Conservation (phyloP, 2,329 filamentous ascomycete genomes). For the Apiospora phragmitis region DNA sequence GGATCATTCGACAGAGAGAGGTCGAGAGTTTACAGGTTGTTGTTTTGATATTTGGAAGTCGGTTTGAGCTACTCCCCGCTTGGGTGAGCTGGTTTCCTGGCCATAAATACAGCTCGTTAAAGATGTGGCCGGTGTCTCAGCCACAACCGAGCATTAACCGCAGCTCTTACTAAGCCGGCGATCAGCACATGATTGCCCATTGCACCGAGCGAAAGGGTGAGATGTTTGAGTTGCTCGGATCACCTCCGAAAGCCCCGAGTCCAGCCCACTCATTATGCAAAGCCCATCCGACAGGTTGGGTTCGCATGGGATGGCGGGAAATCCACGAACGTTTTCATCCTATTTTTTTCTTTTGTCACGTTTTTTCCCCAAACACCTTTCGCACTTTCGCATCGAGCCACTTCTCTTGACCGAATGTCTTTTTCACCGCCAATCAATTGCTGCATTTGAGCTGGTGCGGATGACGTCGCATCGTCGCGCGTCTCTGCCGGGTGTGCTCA, state of each 20-base stretch:
- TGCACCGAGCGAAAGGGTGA: background rate
- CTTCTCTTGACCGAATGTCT: background rate
- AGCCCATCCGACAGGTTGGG: background rate
- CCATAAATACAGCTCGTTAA: background rate
- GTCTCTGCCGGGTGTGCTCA: background rate
- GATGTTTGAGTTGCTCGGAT: background rate
- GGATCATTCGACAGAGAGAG: background rate
- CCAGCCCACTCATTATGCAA: background rate
- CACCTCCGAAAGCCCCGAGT: background rate
- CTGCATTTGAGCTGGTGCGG: background rate
- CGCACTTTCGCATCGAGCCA: background rate
- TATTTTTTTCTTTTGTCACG: background rate
- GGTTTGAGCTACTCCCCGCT: background rate
- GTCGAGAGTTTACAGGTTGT: background rate
- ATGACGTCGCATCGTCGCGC: background rate
- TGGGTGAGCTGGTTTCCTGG: background rate
- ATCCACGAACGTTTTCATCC: background rate
- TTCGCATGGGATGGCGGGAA: background rate
- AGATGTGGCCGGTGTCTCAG: conserved; percentile 8
- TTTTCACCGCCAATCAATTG: background rate
- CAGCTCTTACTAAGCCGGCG: background rate
- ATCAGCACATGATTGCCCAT: conserved; percentile 1
- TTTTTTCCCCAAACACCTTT: background rate
- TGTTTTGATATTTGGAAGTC: conserved; percentile 3
- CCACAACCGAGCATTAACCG: conserved; percentile 9